Base-by-base conservation (phyloP, 1,139 yeast species). In the Diutina pseudorugosa region DNA sequence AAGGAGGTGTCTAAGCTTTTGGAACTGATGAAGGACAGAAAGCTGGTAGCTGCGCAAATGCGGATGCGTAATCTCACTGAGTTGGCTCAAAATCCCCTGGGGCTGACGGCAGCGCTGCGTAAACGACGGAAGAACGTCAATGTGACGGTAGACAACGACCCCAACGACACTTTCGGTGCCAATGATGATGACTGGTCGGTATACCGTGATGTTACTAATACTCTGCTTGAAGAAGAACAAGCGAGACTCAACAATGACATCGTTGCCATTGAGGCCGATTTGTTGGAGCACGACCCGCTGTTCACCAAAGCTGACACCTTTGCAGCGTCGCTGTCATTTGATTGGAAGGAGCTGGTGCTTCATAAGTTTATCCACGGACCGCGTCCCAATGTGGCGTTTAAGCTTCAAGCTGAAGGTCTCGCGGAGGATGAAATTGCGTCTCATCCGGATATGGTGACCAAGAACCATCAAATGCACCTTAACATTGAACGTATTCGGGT, bases 101-200 rank as follows among this genome's bases (percentile, higher is more conserved):
- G 60, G 65, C 62, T 36, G 78, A 75, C 3, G 65, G 72, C 14
- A 68, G 73, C 5, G 61, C 69, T 30, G 69, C 74, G 1, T 54
- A 72, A 70, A 55, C 75, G 85, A 61, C 77, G 81, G 55, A 74
- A 85, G 58, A 77, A 75, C 53, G 75, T 68, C 5, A 75, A 73
- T 54, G 23, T 42, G 12, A 80, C 90, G 1, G 85, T 86, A 49
- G 96, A 88, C 61, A 89, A 87, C 61, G 96, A 89, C 64, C 95
- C 95, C 12, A 90, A 84, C 62, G 98, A 91, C 66, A 89, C 91
- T 0, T 93, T 93, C 67, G 98, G 98, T 55, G 93, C 97, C 3
- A 85, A 90, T 61, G 98, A 93, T 63, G 96, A 87, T 53, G 98
- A 93, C 65, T 93, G 98, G 98, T 80, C 86, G 45, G 82, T 90